Conservation (phyloP, 352 stramenopile genomes). For the Elongisporangium prolatum region DNA sequence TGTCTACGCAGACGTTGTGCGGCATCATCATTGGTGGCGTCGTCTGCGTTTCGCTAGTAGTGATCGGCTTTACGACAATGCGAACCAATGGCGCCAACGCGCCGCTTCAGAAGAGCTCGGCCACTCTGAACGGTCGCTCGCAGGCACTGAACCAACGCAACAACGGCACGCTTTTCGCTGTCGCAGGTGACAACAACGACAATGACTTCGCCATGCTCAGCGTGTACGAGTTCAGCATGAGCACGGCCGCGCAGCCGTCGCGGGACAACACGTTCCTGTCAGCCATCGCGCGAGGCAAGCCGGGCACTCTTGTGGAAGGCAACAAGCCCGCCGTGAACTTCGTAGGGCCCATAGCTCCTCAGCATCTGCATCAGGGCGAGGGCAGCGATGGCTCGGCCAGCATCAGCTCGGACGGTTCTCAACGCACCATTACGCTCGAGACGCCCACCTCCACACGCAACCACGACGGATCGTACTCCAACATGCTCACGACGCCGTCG, state of each 20-base stretch:
- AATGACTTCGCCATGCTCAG: conserved; percentile 83
- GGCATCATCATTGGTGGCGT: conserved; percentile 71
- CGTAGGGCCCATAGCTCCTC: conserved; percentile 37
- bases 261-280: conserved; percentile 48
- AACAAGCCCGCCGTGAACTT: conserved; percentile 25
- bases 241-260: conserved; percentile 21
- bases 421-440: conserved; percentile 6
- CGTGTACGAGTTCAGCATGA: conserved; percentile 59
- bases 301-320: not conserved
- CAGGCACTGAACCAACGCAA: conserved; percentile 7
- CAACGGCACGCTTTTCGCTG: conserved; percentile 15
- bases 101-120: conserved; percentile 3
- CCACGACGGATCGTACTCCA: conserved; percentile 14
- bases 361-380: conserved; percentile 19
- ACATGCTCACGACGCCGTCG: conserved; percentile 16
- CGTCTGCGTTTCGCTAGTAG: conserved; percentile 51
- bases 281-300: conserved; percentile 13
- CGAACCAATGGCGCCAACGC: conserved; percentile 26
- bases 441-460: conserved; percentile 22
- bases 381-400: conserved; percentile 12
- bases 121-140: conserved; percentile 10
- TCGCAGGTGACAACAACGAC: conserved; percentile 28
- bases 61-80: conserved; percentile 61
- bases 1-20: conserved; percentile 60
- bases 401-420: conserved; percentile 17